These are phyloP conservation scores for Populus nigra DNA, from an alignment of 345 rosid genomes.

Conservation along the genomic window DNA sequence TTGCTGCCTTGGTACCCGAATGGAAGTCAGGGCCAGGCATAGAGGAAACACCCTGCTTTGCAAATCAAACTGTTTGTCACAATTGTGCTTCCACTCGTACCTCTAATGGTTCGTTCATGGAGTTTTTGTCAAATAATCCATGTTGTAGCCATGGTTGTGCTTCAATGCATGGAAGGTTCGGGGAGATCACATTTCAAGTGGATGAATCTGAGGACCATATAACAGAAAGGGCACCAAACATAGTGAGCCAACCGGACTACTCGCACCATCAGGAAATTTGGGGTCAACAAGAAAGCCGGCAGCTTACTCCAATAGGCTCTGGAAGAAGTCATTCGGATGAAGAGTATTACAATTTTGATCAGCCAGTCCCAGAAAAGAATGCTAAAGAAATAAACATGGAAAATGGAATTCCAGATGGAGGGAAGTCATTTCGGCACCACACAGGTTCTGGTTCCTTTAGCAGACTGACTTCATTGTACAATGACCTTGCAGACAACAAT, in stretches of 20 bases:
- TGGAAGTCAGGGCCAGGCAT: slow-evolving; percentile 75
- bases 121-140: slow-evolving; percentile 42
- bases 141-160: slow-evolving; percentile 61
- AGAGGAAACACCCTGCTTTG: slow-evolving; percentile 58
- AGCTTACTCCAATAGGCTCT: slow-evolving; percentile 57
- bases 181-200: slow-evolving; percentile 62
- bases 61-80: slow-evolving; percentile 52
- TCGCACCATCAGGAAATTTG: slow-evolving; percentile 49
- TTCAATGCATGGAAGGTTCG: slow-evolving; percentile 81
- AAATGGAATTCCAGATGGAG: slow-evolving; percentile 19
- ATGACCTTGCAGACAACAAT: slow-evolving; percentile 31
- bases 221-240: slow-evolving; percentile 29
- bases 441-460: slow-evolving; percentile 40
- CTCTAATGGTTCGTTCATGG: slow-evolving; percentile 61
- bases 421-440: slow-evolving; percentile 28
- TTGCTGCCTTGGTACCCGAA: slow-evolving; percentile 67
- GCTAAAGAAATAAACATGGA: slow-evolving; percentile 26
- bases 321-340: slow-evolving; percentile 58
- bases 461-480: slow-evolving; percentile 17
- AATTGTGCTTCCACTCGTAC: slow-evolving; percentile 66
- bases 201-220: slow-evolving; percentile 44
- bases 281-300: slow-evolving; percentile 73
- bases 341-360: slow-evolving; percentile 43
- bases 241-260: slow-evolving; percentile 26
- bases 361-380: slow-evolving; percentile 18